Conservation (phyloP, 2,329 filamentous ascomycete species). For the Arachnomyces sp. region DNA sequence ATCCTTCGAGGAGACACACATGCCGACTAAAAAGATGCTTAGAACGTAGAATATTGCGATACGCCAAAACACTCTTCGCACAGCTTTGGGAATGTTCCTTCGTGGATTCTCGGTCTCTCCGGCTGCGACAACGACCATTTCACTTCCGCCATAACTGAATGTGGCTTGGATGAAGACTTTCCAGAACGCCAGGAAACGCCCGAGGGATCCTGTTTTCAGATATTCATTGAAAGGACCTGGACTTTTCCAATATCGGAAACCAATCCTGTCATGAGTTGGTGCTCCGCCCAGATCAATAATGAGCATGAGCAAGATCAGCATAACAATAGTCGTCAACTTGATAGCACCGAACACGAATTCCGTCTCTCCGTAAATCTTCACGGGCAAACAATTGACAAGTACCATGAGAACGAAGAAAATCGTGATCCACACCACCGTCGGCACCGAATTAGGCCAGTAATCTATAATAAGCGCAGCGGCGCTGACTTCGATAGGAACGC, state of each 20-base stretch:
- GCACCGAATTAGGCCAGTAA: constrained; percentile 25
- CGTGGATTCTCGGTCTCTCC: constrained; percentile 42
- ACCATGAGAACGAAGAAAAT: constrained; percentile 17
- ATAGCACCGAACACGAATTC: constrained; percentile 43
- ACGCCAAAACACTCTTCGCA: constrained; percentile 39
- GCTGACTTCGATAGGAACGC: constrained; percentile 43
- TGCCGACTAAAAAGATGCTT: constrained; percentile 27
- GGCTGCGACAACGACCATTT: constrained; percentile 43
- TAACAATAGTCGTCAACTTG: constrained; percentile 45
- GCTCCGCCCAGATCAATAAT: constrained; percentile 44
- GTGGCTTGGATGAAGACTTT: constrained; percentile 40
- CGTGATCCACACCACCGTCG: constrained; percentile 17
- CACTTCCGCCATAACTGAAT: constrained; percentile 47
- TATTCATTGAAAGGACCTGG: constrained; percentile 41
- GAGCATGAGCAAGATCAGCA: constrained; percentile 44
- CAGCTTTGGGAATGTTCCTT: constrained; percentile 34
- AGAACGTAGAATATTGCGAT: constrained; percentile 34
- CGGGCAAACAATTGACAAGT: constrained; percentile 14
- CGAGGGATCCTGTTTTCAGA: constrained; percentile 30
- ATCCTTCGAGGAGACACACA: constrained; percentile 34
- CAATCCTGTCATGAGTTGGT: constrained; percentile 37
- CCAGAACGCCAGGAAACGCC: constrained; percentile 49
- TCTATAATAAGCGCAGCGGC: constrained; percentile 42
- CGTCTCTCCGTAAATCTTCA: constrained; percentile 17
- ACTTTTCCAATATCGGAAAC: constrained; percentile 44